These are phyloP conservation scores for Diaporthe batatas DNA, from an alignment of 2,329 filamentous ascomycete species.

Conservation along the genomic window DNA sequence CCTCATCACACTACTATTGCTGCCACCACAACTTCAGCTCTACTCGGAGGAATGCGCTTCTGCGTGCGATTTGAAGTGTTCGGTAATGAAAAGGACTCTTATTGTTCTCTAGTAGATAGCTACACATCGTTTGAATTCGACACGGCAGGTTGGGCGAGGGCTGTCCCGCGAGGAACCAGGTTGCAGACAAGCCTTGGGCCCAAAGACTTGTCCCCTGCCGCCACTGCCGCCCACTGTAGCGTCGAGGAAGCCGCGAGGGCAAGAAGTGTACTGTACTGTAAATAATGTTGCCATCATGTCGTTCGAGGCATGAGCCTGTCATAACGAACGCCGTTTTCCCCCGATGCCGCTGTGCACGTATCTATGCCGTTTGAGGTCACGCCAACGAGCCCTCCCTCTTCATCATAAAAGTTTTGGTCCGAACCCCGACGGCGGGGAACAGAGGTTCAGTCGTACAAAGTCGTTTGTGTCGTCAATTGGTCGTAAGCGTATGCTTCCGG, in stretches of 20 bases:
- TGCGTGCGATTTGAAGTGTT: background rate
- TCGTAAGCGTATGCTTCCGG: constrained; percentile 46
- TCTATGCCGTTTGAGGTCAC: constrained; percentile 29
- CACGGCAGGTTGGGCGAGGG: background rate
- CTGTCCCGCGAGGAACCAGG: constrained; percentile 24
- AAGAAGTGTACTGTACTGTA: constrained; percentile 36
- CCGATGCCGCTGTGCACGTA: constrained; percentile 40
- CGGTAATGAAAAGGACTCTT: background rate
- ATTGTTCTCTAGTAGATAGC: constrained; percentile 29
- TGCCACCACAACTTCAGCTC: background rate
- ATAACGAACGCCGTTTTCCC: constrained; percentile 39
- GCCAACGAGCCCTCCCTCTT: constrained; percentile 30
- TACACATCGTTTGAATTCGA: constrained; percentile 26
- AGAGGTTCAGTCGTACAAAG: constrained; percentile 50
- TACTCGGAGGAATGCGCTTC: background rate
- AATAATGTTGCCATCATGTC: constrained; percentile 40
- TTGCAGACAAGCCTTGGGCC: constrained; percentile 18
- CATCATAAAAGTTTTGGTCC: constrained; percentile 26
- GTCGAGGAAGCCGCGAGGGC: background rate
- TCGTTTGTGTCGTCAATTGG: constrained; percentile 46
- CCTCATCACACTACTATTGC: too few relatives aligned
- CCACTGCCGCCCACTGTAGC: constrained; percentile 1
- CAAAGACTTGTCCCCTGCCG: background rate
- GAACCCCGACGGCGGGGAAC: constrained; percentile 23
- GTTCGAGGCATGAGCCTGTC: constrained; percentile 39